Evolutionary conservation across 2,329 filamentous ascomycete genomes (phyloP), one percentile per base, ranked within the genome.

Genomic region (Sclerotinia borealis): DNA sequence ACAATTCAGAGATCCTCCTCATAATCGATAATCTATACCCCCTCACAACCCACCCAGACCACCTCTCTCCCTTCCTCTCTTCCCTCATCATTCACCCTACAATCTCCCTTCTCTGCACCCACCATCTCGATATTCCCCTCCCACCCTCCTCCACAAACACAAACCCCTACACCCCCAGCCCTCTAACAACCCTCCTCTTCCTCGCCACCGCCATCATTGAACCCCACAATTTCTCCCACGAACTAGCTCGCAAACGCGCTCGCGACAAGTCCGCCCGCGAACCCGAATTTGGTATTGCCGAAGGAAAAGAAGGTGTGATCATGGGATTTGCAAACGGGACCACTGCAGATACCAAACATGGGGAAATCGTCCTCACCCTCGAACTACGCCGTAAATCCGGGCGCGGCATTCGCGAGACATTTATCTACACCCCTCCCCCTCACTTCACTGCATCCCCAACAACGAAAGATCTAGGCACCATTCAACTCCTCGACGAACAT

Each of bases 191-290:
- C 0, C 80, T 98, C 27, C 84, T 83, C 51, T 96, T 96, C 76
- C 86, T 97, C 64, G 91, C 93, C n/a, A 99, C 95, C 4, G 88
- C 92, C 4, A 84, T 98, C 60, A 81, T 98, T 64, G 86, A 84
- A 5, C 80, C 90, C 0, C 86, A 88, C 45, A 90, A 86, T 17
- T 82, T 97, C 45, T 79, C 85, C 9, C 92, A 97, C 69, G 84
- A 90, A 49, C 81, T 95, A 6, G 86, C 87, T 36, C 82, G 84
- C 43, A 92, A 92, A 73, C 83, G 82, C n/a, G 92, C 93, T 4
- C 82, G 83, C 11, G 87, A 95, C 75, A 84, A 89, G 63, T 92
- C 90, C 71, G 79, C 91, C 7, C 85, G 84, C 5, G 88, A 88
- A 65, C 93, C 93, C 0, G 83, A 84, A 10, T 96, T 90, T 75